These are phyloP conservation scores for Amaranthus cruentus DNA, from an alignment of 148 eudicot species.

Conservation along the genomic window DNA sequence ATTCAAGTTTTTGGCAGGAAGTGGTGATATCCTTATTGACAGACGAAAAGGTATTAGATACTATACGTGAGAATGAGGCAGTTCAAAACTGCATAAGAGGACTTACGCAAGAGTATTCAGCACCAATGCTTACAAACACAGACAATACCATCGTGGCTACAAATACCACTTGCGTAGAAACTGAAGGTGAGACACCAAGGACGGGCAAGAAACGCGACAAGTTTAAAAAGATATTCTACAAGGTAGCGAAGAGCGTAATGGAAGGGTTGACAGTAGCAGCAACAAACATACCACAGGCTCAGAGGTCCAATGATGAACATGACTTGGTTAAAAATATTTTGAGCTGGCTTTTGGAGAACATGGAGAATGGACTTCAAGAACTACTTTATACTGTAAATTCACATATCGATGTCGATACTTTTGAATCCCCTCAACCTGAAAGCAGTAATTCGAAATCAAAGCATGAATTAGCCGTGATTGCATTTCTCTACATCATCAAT, in stretches of 20 bases:
- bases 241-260: not conserved
- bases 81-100: slow-evolving; percentile 37
- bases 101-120: slow-evolving; percentile 26
- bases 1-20: slow-evolving; percentile 22
- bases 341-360: slow-evolving; percentile 36
- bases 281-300: not conserved
- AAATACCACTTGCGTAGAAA: too few species aligned
- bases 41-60: slow-evolving; percentile 44
- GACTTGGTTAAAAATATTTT: slow-evolving; percentile 22
- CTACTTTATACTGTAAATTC: slow-evolving; percentile 19
- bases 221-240: not conserved
- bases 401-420: not conserved
- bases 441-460: slow-evolving; percentile 21
- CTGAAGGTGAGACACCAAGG: too few species aligned
- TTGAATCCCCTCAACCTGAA: slow-evolving; percentile 16
- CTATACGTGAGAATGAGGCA: slow-evolving; percentile 36
- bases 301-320: slow-evolving; percentile 17
- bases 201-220: too few species aligned
- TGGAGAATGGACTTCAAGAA: slow-evolving; percentile 29
- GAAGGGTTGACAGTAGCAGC: slow-evolving; percentile 23
- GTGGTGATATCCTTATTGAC: slow-evolving; percentile 40
- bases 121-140: not conserved
- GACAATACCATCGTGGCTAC: not conserved
- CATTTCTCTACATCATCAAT: slow-evolving; percentile 38
- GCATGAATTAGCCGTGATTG: slow-evolving; percentile 28